Evolutionary conservation across 2,329 filamentous ascomycete species (phyloP).

Genomic region (Curvularia sp.): DNA sequence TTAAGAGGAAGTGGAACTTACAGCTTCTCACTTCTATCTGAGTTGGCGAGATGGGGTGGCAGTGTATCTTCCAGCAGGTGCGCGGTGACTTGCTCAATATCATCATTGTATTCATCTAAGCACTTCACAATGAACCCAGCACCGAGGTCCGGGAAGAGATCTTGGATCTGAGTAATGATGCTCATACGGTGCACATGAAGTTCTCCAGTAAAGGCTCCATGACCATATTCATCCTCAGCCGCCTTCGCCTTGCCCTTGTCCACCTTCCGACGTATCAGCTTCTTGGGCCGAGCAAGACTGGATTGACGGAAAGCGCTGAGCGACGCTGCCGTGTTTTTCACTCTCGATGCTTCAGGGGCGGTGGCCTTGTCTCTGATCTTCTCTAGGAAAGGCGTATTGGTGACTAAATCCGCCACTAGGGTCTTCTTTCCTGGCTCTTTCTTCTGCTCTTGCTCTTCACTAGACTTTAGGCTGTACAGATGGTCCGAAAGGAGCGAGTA

Average conservation of each 20-base stretch:
- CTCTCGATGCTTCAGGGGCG: constrained; percentile 59
- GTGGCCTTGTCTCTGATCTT: constrained; percentile 64
- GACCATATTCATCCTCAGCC: constrained; percentile 44
- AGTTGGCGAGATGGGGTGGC: constrained; percentile 68
- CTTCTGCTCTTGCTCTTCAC: constrained; percentile 67
- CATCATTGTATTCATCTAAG: constrained; percentile 78
- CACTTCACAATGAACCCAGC: constrained; percentile 80
- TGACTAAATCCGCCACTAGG: constrained; percentile 81
- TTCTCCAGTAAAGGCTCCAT: constrained; percentile 50
- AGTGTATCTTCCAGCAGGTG: constrained; percentile 81
- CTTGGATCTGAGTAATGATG: constrained; percentile 87
- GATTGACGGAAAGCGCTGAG: constrained; percentile 64
- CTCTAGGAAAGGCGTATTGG: constrained; percentile 76
- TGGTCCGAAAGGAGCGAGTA: constrained; percentile 81
- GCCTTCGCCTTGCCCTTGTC: constrained; percentile 70
- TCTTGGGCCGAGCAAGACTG: constrained; percentile 61
- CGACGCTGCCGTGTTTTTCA: constrained; percentile 66
- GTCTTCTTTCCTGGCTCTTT: constrained; percentile 57
- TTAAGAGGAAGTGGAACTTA: constrained; percentile 37
- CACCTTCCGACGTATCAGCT: constrained; percentile 63
- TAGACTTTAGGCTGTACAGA: constrained; percentile 78
- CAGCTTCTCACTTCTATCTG: constrained; percentile 71
- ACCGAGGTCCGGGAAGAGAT: constrained; percentile 88
- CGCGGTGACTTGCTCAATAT: constrained; percentile 79
- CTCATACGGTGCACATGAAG: constrained; percentile 83